Conservation (phyloP, 345 rosid species). For the Brassica incana region DNA sequence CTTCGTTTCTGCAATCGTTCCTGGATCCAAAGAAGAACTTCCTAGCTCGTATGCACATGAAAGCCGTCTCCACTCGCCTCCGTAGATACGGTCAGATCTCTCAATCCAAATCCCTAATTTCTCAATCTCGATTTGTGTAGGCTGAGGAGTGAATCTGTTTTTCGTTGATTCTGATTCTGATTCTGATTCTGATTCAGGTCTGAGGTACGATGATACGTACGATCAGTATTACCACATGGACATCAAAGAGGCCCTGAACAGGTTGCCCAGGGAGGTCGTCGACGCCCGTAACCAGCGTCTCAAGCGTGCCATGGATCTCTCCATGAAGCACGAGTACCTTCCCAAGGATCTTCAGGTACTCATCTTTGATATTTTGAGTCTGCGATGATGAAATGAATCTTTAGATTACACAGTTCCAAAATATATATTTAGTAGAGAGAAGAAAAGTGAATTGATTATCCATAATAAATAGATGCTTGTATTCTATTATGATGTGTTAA, state of each 20-base stretch:
- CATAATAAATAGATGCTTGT: background rate
- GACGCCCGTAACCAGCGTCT: slow-evolving; percentile 97
- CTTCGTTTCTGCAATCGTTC: slow-evolving; percentile 34
- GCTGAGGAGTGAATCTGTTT: background rate
- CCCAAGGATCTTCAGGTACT: slow-evolving; percentile 74
- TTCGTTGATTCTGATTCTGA: background rate
- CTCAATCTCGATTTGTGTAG: slow-evolving; percentile 20
- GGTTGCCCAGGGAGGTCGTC: slow-evolving; percentile 84
- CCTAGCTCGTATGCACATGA: slow-evolving; percentile 44
- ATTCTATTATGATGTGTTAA: background rate
- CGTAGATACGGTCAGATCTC: slow-evolving; percentile 41
- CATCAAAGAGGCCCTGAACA: slow-evolving; percentile 80
- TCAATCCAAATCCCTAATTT: slow-evolving; percentile 25
- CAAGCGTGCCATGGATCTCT: slow-evolving; percentile 98
- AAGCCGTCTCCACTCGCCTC: slow-evolving; percentile 33
- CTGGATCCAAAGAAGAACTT: slow-evolving; percentile 41
- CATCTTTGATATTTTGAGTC: too few relatives aligned
- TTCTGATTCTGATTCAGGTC: slow-evolving; percentile 48
- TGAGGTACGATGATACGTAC: slow-evolving; percentile 85
- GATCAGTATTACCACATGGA: slow-evolving; percentile 84
- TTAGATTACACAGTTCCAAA: too few relatives aligned
- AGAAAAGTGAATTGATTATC: background rate
- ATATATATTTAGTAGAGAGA: too few relatives aligned
- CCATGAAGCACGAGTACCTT: slow-evolving; percentile 96
- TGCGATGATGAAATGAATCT: too few relatives aligned